Evolutionary conservation across 352 stramenopile genomes (phyloP).

Genomic region (Phytopythium cucurbitacearum): DNA sequence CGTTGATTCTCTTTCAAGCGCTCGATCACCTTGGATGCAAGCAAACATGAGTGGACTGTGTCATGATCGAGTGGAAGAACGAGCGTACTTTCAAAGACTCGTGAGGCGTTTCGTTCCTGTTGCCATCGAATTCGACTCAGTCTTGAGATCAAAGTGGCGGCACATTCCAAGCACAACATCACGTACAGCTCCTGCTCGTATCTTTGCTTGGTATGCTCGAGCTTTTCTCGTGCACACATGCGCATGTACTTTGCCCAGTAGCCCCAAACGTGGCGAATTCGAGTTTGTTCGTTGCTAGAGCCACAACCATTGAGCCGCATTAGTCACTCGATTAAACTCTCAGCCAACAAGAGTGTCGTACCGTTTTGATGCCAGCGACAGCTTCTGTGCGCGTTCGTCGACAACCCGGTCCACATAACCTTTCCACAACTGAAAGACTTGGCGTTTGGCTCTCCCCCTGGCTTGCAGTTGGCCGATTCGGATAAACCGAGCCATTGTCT

Average conservation of each 20-base stretch:
- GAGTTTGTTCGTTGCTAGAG: conserved; percentile 39
- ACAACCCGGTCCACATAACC: conserved; percentile 40
- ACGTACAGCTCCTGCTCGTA: conserved; percentile 60
- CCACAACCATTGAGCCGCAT: too few relatives aligned
- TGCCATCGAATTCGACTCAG: neutral
- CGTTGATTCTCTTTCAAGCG: conserved; percentile 45
- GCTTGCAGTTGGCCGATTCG: conserved; percentile 63
- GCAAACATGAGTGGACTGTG: neutral
- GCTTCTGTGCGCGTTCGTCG: conserved; percentile 62
- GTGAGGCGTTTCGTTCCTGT: conserved; percentile 37
- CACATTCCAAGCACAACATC: neutral
- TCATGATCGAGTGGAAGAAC: neutral
- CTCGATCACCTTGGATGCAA: conserved; percentile 47
- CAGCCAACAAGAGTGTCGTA: conserved; percentile 5
- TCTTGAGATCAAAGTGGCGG: neutral
- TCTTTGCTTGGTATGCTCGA: conserved; percentile 40
- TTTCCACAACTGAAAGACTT: conserved; percentile 59
- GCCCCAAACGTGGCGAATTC: conserved; percentile 33
- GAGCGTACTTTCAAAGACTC: conserved; percentile 11
- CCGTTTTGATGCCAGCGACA: conserved; percentile 44
- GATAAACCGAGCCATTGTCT: conserved; percentile 57
- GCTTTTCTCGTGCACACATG: conserved; percentile 44
- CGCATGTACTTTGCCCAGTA: conserved; percentile 54
- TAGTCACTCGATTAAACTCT: too few relatives aligned
- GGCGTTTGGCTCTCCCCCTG: conserved; percentile 31